These are phyloP conservation scores for Fusarium musae DNA, from an alignment of 2,329 filamentous ascomycete species.

Conservation along the genomic window DNA sequence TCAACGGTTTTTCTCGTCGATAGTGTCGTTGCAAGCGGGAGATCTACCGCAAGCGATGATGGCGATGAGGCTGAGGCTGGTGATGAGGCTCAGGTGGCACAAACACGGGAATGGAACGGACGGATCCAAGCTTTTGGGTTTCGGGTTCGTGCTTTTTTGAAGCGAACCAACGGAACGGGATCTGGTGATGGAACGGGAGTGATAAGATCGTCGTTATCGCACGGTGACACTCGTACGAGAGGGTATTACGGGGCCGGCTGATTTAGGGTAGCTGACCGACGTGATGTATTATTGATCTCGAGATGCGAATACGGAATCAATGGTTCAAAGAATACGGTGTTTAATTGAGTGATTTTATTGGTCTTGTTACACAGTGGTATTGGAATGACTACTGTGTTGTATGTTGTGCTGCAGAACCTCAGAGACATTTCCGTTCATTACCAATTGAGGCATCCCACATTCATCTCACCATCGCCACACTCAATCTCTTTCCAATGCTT, in stretches of 20 bases:
- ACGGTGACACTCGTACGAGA: neutral
- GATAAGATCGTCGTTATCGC: neutral
- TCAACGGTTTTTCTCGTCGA: slow-evolving; percentile 10
- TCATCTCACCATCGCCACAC: neutral
- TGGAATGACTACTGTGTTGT: neutral
- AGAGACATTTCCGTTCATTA: neutral
- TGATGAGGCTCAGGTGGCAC: slow-evolving; percentile 21
- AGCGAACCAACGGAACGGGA: slow-evolving; percentile 5
- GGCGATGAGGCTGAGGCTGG: slow-evolving; percentile 8
- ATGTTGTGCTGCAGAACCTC: neutral
- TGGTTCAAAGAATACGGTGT: neutral
- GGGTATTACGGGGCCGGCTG: neutral
- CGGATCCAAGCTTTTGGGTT: slow-evolving; percentile 6
- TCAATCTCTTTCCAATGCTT: neutral
- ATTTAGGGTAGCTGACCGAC: neutral
- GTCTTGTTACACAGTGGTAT: neutral
- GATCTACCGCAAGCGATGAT: slow-evolving; percentile 3
- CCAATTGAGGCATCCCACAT: neutral
- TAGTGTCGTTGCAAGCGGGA: slow-evolving; percentile 7
- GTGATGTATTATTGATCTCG: rapidly evolving
- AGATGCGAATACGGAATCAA: neutral
- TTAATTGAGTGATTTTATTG: neutral
- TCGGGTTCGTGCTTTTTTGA: slow-evolving; percentile 25
- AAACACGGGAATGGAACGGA: neutral
- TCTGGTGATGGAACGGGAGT: neutral